Evolutionary conservation across 768 basidiomycete species (phyloP).

Genomic region (Kwoniella sp.): DNA sequence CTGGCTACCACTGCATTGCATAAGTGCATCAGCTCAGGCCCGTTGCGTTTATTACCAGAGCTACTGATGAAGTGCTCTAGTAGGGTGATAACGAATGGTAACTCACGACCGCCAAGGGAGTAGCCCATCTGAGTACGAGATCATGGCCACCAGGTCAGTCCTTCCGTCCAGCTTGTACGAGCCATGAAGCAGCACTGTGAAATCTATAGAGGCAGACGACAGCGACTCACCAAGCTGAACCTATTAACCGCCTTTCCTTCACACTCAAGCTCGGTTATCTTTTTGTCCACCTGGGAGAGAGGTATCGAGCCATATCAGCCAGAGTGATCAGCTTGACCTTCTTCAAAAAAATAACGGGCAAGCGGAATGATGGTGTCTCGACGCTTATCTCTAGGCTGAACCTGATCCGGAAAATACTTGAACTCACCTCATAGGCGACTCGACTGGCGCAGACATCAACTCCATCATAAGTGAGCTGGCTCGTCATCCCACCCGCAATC

Average conservation of each 20-base stretch:
- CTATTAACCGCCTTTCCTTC: slow-evolving; percentile 30
- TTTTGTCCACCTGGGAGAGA: slow-evolving; percentile 29
- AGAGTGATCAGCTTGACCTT: background rate
- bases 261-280: slow-evolving; percentile 25
- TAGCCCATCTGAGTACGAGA: slow-evolving; percentile 32
- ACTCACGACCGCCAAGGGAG: slow-evolving; percentile 36
- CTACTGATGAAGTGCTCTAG: no score
- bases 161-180: background rate
- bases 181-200: no score
- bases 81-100: background rate
- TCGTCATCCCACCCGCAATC: slow-evolving; percentile 42
- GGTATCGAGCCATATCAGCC: background rate
- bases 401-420: no score
- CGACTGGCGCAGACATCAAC: slow-evolving; percentile 45
- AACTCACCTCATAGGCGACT: slow-evolving; percentile 41
- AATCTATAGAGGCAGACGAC: no score
- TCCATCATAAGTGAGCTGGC: slow-evolving; percentile 46
- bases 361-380: no score
- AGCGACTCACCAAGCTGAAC: slow-evolving; percentile 44
- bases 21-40: background rate
- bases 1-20: slow-evolving; percentile 37
- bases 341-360: no score
- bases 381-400: no score
- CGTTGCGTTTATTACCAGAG: no score
- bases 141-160: background rate